Base-by-base conservation (phyloP, 2,329 filamentous ascomycete genomes). In the Cordyceps cicadae region DNA sequence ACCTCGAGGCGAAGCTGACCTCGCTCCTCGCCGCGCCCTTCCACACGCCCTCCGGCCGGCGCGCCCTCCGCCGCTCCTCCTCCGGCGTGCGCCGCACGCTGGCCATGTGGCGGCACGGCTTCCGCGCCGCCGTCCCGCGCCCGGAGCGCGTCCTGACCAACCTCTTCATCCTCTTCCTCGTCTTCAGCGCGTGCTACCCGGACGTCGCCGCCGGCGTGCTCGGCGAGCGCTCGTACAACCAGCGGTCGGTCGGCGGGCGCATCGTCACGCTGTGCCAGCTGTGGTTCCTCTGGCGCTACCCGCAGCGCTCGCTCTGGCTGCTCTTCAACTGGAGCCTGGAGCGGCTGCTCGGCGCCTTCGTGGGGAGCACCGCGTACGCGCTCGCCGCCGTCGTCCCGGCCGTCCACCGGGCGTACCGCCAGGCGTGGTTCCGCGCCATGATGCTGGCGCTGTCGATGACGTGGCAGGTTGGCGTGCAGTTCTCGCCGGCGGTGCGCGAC, bases 301-400 rank as follows among this genome's bases (percentile, higher is more conserved):
- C 63, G 5, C 63, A 57, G 32, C 63, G 62, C 50, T 62, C 62
- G 14, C 48, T 60, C 43, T 66, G 63, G 63, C 62, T 66, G 2
- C 60, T 66, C 46, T 66, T 66, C 62, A 66, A 65, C 41, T 66
- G 63, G 64, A 65, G 64, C 41, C 49, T 66, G 34, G 64, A 66
- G 59, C 56, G 64, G 7, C 55, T 66, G 5, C 58, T 66, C 2
- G 64, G 64, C 34, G 64, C 62, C 6, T 62, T 66, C 39, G 64
- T 65, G 3, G 64, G 64, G 0, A 66, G 62, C 58, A 62, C 64
- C 5, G 64, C 63, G 45, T 66, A 66, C 32, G 64, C 64, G 5
- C 51, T 66, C n/a, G 64, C 59, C 12, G 64, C 64, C 8, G 39
- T 64, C 12, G 50, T 65, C 34, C 64, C 64, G 19, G 62, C 58